phyloP scores from a whole-genome alignment of 1,284 basidiomycete genomes.

The Ceratobasidium theobromae region DNA sequence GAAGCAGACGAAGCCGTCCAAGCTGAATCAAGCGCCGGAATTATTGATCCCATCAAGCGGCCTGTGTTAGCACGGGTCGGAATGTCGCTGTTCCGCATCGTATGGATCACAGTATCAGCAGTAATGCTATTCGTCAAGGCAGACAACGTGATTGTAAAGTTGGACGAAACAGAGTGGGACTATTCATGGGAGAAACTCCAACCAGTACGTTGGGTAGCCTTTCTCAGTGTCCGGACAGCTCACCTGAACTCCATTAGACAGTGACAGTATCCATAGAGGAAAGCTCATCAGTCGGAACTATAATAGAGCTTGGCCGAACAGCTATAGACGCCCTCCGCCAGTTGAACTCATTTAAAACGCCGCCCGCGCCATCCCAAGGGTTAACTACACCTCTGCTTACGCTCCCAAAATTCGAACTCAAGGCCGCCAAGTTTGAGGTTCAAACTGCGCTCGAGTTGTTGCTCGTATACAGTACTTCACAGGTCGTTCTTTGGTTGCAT shows the following conservation, averaged over 20 bases:
- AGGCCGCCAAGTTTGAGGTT: constrained; percentile 54
- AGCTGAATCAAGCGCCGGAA: constrained; percentile 44
- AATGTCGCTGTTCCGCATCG: constrained; percentile 9
- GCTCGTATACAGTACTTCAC: constrained; percentile 74
- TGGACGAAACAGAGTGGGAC: constrained; percentile 24
- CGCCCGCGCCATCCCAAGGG: constrained; percentile 42
- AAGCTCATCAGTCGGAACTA: constrained; percentile 73
- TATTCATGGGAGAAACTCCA: constrained; percentile 28
- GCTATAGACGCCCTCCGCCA: constrained; percentile 67
- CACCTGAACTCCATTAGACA: constrained; percentile 52
- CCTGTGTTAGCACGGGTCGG: constrained; percentile 67
- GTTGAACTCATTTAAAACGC: constrained; percentile 52
- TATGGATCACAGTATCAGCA: constrained; percentile 1
- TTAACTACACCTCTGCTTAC: constrained; percentile 37
- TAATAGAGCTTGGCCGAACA: constrained; percentile 72
- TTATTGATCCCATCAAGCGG: constrained; percentile 61
- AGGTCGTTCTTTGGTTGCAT: constrained; percentile 65
- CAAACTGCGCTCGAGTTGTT: constrained; percentile 67
- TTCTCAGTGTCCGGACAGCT: constrained; percentile 5
- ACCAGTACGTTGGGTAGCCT: neutral
- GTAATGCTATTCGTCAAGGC: constrained; percentile 28
- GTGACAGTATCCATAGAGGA: constrained; percentile 78
- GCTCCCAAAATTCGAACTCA: constrained; percentile 53
- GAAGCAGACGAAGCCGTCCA: constrained; percentile 54
- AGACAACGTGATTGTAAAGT: constrained; percentile 21